Conservation (phyloP, 2,329 filamentous ascomycete species). For the Podosphaera xanthii region DNA sequence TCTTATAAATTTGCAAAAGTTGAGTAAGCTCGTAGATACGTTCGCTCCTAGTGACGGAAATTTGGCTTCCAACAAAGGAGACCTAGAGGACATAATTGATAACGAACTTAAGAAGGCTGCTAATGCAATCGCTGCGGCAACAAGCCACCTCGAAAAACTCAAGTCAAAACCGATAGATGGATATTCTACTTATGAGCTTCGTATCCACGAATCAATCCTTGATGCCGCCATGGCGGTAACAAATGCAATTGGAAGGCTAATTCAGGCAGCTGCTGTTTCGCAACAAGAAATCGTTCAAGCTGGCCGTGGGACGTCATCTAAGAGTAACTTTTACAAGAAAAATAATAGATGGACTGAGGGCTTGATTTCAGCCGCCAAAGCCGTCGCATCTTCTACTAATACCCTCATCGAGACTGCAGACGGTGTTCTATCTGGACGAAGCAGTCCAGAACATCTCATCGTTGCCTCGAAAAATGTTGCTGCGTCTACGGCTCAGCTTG, state of each 20-base stretch:
- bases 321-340: constrained; percentile 97
- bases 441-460: constrained; percentile 89
- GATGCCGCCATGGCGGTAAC: constrained; percentile 86
- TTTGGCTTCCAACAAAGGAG: constrained; percentile 54
- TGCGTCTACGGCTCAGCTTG: constrained; percentile 85
- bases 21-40: constrained; percentile 80
- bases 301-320: constrained; percentile 65
- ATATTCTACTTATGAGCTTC: constrained; percentile 88
- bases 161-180: constrained; percentile 92
- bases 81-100: constrained; percentile 83
- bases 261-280: constrained; percentile 79
- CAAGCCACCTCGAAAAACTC: constrained; percentile 69
- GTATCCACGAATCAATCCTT: constrained; percentile 85
- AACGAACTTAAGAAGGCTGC: constrained; percentile 80
- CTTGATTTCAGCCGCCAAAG: constrained; percentile 89
- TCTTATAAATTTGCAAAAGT: constrained; percentile 74
- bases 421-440: constrained; percentile 75
- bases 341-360: constrained; percentile 99
- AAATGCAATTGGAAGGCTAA: constrained; percentile 77
- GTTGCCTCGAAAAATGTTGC: constrained; percentile 95
- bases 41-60: constrained; percentile 78
- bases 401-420: constrained; percentile 95
- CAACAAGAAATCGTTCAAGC: constrained; percentile 94
- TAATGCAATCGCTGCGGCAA: constrained; percentile 81
- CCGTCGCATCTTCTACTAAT: constrained; percentile 81